A percentile compares a stretch with the other conserved stretches of the same genome.
phyloP scores from a whole-genome alignment of 495 filamentous ascomycete genomes.

The Darksidea phi region DNA sequence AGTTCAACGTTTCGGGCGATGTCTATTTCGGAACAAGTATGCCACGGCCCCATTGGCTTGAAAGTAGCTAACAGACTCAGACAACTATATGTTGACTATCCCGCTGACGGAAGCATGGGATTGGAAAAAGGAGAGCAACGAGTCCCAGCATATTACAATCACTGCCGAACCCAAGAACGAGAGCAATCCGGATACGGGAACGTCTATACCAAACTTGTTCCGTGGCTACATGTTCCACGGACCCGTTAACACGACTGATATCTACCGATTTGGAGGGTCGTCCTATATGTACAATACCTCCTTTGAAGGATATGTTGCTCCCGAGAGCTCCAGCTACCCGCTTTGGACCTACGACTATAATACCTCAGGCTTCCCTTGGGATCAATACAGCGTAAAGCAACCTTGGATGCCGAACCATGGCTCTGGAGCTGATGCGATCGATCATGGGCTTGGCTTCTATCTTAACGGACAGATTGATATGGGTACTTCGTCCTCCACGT shows the following conservation, averaged over 20 bases:
- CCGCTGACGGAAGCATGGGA: too few species aligned
- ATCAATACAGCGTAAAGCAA: constrained; percentile 41
- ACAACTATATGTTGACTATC: constrained; percentile 8
- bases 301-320: not conserved
- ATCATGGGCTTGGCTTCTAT: constrained; percentile 46
- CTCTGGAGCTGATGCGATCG: constrained; percentile 41
- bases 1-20: constrained; percentile 20
- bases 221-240: constrained; percentile 42
- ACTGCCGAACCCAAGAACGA: too few species aligned
- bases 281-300: constrained; percentile 7
- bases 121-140: too few species aligned
- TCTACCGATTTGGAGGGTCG: constrained; percentile 27
- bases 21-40: constrained; percentile 16
- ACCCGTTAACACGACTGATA: constrained; percentile 24
- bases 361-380: constrained; percentile 46
- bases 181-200: constrained; percentile 10
- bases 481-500: constrained; percentile 35
- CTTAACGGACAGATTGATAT: constrained; percentile 46
- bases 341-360: constrained; percentile 35
- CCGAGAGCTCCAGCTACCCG: not conserved
- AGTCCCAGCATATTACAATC: too few species aligned
- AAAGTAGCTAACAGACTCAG: not conserved
- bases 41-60: not conserved
- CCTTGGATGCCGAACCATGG: constrained; percentile 44
- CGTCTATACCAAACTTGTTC: constrained; percentile 33